phyloP scores from a whole-genome alignment of 495 filamentous ascomycete genomes.

The Annulohypoxylon stygium region DNA sequence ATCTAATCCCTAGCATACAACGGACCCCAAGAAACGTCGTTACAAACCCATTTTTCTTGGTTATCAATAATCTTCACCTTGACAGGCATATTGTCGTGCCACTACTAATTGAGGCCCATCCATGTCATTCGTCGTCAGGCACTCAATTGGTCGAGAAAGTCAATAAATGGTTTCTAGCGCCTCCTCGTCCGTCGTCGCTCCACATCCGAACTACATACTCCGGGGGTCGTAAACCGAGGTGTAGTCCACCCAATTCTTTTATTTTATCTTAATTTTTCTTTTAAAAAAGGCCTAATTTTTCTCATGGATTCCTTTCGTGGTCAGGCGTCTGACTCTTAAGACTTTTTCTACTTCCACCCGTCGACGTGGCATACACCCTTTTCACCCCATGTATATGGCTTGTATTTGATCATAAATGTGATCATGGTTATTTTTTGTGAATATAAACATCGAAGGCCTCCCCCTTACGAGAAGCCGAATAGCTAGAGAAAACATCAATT shows the following conservation, averaged over 20 bases:
- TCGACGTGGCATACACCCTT: slow-evolving; percentile 35
- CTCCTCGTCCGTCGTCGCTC: neutral
- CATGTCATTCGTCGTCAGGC: neutral
- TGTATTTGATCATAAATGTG: slow-evolving; percentile 32
- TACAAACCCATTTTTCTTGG: too few species aligned
- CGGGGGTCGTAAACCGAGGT: neutral
- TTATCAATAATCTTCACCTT: slow-evolving; percentile 5
- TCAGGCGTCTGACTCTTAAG: slow-evolving; percentile 32
- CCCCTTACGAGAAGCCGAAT: neutral
- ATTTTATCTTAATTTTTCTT: neutral
- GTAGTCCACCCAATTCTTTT: slow-evolving; percentile 8
- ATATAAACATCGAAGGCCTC: slow-evolving; percentile 29
- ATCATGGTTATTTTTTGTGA: slow-evolving; percentile 11
- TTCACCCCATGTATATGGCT: slow-evolving; percentile 4
- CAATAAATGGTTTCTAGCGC: neutral
- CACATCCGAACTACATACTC: neutral
- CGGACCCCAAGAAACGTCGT: too few species aligned
- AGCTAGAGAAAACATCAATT: neutral
- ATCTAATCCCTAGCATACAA: neutral
- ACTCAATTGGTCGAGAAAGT: neutral
- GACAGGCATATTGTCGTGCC: neutral
- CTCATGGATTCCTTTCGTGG: slow-evolving; percentile 14
- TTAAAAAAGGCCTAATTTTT: neutral
- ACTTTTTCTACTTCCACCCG: slow-evolving; percentile 43
- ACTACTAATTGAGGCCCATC: neutral